These are phyloP conservation scores for Jackrogersella multiformis DNA, from an alignment of 495 filamentous ascomycete species.

Conservation along the genomic window DNA sequence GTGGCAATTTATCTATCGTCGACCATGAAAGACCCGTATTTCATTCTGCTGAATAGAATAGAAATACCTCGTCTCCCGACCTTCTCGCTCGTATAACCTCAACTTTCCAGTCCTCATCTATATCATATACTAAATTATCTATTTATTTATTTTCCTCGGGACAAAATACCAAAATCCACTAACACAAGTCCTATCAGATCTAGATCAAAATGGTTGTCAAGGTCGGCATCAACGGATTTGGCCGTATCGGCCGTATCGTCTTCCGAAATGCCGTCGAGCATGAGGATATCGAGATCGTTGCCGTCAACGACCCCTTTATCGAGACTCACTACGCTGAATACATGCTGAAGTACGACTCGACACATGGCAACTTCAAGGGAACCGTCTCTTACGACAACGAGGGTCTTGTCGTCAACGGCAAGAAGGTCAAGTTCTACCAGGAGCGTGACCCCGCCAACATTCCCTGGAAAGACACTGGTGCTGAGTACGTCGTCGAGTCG, in stretches of 20 bases:
- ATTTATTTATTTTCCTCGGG: slow-evolving; percentile 26
- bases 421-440: slow-evolving; percentile 93
- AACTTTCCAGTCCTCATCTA: slow-evolving; percentile 9
- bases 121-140: slow-evolving; percentile 1
- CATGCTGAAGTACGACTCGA: slow-evolving; percentile 99
- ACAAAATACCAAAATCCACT: not conserved
- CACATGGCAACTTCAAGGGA: slow-evolving; percentile 97
- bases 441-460: slow-evolving; percentile 92
- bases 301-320: slow-evolving; percentile 99
- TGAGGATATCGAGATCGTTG: slow-evolving; percentile 85
- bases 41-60: slow-evolving; percentile 25
- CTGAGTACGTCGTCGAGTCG: slow-evolving; percentile 96
- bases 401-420: slow-evolving; percentile 91
- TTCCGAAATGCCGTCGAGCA: slow-evolving; percentile 80
- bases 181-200: slow-evolving; percentile 28
- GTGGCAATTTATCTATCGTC: slow-evolving; percentile 1
- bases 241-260: slow-evolving; percentile 98
- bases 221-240: slow-evolving; percentile 99
- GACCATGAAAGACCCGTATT: not conserved
- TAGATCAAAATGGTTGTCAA: slow-evolving; percentile 61
- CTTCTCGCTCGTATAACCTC: not conserved
- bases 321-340: slow-evolving; percentile 98
- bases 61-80: slow-evolving; percentile 30
- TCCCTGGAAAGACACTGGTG: slow-evolving; percentile 89
- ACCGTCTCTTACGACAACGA: slow-evolving; percentile 75